These are phyloP conservation scores for Besnoitia besnoiti DNA, from an alignment of 169 alveolate species.

Conservation along the genomic window DNA sequence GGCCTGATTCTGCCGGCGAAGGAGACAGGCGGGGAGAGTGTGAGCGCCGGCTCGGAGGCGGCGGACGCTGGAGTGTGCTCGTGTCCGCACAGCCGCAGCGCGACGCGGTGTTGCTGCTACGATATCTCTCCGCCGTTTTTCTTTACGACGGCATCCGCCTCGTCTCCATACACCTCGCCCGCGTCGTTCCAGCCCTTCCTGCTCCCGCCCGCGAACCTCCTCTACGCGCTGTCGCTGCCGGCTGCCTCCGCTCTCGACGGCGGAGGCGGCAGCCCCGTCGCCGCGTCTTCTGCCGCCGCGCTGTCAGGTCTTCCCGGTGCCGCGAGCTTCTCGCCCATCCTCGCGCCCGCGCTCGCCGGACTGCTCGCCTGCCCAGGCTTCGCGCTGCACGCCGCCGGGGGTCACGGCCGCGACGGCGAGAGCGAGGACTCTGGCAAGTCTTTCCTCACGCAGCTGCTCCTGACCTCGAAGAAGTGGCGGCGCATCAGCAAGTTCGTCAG, in stretches of 20 bases:
- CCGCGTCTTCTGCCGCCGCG: neutral
- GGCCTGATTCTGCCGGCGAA: no score
- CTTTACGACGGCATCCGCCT: neutral
- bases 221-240: neutral
- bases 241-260: neutral
- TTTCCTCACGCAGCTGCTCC: neutral
- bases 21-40: neutral
- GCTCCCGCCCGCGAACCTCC: neutral
- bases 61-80: neutral
- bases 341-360: neutral
- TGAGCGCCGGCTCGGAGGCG: neutral
- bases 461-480: conserved; percentile 24
- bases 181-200: neutral
- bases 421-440: neutral
- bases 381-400: neutral
- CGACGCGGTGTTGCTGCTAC: conserved; percentile 27
- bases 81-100: conserved; percentile 30
- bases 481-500: conserved; percentile 34
- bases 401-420: conserved; percentile 22
- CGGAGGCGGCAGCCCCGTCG: neutral
- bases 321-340: neutral
- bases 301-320: neutral
- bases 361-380: neutral
- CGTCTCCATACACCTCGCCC: no score
- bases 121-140: conserved; percentile 3